Conservation (phyloP, 2,329 filamentous ascomycete genomes). For the Sporothrix schenckii region DNA sequence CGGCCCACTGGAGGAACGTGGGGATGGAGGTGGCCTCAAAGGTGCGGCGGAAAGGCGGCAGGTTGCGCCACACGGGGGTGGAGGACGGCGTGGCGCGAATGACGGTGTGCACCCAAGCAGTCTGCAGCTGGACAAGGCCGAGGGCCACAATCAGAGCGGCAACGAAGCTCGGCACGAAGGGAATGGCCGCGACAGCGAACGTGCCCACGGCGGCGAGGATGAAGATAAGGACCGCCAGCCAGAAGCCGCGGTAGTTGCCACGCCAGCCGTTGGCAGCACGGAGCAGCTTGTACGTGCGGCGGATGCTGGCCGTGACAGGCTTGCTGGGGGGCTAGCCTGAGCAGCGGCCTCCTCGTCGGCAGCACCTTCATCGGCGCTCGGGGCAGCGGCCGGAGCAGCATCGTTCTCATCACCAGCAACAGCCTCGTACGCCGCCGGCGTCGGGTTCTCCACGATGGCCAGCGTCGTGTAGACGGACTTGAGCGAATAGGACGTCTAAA, state of each 20-base stretch:
- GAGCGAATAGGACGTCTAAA: constrained; percentile 56
- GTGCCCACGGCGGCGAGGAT: constrained; percentile 45
- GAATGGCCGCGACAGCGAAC: constrained; percentile 49
- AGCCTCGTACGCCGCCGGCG: constrained; percentile 58
- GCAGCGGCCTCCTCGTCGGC: constrained; percentile 44
- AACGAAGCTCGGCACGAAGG: constrained; percentile 46
- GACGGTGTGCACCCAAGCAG: constrained; percentile 84
- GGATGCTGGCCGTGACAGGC: constrained; percentile 56
- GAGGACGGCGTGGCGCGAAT: constrained; percentile 67
- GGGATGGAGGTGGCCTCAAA: constrained; percentile 72
- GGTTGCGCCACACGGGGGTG: constrained; percentile 62
- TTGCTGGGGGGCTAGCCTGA: constrained; percentile 44
- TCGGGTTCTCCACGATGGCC: constrained; percentile 62
- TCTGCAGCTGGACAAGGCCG: constrained; percentile 66
- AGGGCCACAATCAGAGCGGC: constrained; percentile 59
- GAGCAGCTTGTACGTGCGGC: constrained; percentile 59
- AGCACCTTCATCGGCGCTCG: constrained; percentile 39
- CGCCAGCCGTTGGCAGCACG: constrained; percentile 64
- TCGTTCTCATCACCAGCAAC: constrained; percentile 48
- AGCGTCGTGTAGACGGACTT: constrained; percentile 56
- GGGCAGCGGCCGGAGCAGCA: constrained; percentile 10
- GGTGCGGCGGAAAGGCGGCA: constrained; percentile 65
- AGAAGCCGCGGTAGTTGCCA: constrained; percentile 70
- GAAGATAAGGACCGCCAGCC: constrained; percentile 50
- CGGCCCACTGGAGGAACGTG: constrained; percentile 63